phyloP scores from a whole-genome alignment of 345 rosid genomes.

The Syzygium aqueum region DNA sequence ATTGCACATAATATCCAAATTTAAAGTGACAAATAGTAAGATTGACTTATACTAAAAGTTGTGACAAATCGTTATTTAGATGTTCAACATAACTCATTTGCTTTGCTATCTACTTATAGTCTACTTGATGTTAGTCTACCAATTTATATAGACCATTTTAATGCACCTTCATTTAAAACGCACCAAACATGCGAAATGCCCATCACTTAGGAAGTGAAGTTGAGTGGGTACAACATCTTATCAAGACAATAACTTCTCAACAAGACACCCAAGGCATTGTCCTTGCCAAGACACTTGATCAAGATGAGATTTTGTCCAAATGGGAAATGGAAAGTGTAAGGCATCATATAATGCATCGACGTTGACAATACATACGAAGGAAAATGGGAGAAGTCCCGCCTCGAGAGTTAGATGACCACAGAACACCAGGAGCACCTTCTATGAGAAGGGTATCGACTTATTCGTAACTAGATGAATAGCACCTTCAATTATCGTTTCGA shows the following conservation, averaged over 20 bases:
- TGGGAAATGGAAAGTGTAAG: not conserved
- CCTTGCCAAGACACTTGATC: not conserved
- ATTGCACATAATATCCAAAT: not conserved
- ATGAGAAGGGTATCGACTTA: not conserved
- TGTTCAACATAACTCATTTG: not conserved
- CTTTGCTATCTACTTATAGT: not conserved
- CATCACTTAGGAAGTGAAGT: not conserved
- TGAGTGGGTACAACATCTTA: not conserved
- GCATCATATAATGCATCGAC: too few species aligned
- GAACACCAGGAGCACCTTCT: not conserved
- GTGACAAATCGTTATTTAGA: not conserved
- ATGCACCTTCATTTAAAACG: not conserved
- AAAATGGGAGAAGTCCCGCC: not conserved
- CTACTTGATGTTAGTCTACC: not conserved
- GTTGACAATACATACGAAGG: too few species aligned
- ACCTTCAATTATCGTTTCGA: not conserved
- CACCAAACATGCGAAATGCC: not conserved
- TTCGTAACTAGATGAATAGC: not conserved
- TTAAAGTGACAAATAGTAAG: not conserved
- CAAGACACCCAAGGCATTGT: not conserved
- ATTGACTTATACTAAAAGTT: not conserved
- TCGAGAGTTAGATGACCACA: not conserved
- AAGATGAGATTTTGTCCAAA: not conserved
- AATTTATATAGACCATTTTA: not conserved
- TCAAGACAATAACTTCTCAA: not conserved